Evolutionary conservation across 2,329 filamentous ascomycete genomes (phyloP).

Genomic region (Phialemonium atrogriseum): DNA sequence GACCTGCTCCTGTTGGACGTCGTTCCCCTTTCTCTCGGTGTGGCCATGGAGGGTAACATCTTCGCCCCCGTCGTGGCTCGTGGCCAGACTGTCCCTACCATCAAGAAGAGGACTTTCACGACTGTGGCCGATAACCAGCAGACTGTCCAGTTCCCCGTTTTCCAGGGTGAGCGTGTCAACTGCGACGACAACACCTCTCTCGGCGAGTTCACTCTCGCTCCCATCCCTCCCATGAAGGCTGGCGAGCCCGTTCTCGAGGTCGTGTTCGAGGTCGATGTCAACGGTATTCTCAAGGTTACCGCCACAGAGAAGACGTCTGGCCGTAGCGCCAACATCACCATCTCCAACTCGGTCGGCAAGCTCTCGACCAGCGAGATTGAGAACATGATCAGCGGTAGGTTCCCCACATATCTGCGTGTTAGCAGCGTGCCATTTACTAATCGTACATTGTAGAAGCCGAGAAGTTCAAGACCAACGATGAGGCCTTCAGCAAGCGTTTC

Average conservation of each 20-base stretch:
- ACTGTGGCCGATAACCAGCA: constrained; percentile 72
- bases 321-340: constrained; percentile 98
- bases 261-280: constrained; percentile 99
- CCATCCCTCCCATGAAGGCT: constrained; percentile 79
- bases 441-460: constrained; percentile 59
- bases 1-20: constrained; percentile 96
- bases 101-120: constrained; percentile 88
- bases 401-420: too few species aligned
- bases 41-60: constrained; percentile 98
- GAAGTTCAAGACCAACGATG: constrained; percentile 97
- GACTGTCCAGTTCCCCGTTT: constrained; percentile 86
- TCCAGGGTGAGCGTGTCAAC: constrained; percentile 94
- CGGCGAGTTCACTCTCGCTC: constrained; percentile 93
- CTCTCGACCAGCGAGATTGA: constrained; percentile 91
- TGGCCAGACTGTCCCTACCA: constrained; percentile 65
- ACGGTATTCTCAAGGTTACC: constrained; percentile 99
- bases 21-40: constrained; percentile 91
- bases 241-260: constrained; percentile 95
- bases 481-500: constrained; percentile 99
- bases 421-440: too few species aligned
- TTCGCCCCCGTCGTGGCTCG: constrained; percentile 88
- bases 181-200: constrained; percentile 97
- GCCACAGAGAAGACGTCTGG: constrained; percentile 98
- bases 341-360: constrained; percentile 99
- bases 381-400: constrained; percentile 82